phyloP scores from a whole-genome alignment of 2,329 filamentous ascomycete genomes.

The Monilinia aucupariae region DNA sequence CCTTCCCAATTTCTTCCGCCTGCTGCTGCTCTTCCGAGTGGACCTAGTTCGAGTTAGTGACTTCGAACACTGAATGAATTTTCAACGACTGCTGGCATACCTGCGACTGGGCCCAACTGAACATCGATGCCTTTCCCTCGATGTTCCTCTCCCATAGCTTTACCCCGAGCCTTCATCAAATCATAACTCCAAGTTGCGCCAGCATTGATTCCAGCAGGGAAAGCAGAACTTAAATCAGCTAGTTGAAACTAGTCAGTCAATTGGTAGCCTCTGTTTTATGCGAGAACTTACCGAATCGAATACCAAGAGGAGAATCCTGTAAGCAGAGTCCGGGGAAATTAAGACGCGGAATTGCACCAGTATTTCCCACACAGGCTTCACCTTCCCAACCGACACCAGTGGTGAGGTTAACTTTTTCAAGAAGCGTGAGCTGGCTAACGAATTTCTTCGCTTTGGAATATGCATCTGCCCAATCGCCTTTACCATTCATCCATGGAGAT shows the following conservation, averaged over 20 bases:
- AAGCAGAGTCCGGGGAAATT: slow-evolving; percentile 33
- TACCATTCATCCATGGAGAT: slow-evolving; percentile 35
- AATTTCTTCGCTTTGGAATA: slow-evolving; percentile 64
- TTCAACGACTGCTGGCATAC: not conserved
- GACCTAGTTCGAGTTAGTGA: slow-evolving; percentile 32
- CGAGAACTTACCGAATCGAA: slow-evolving; percentile 39
- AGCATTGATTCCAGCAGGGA: slow-evolving; percentile 70
- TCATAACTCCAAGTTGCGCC: slow-evolving; percentile 71
- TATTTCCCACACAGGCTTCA: slow-evolving; percentile 34
- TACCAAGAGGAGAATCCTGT: slow-evolving; percentile 34
- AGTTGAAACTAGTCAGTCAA: slow-evolving; percentile 37
- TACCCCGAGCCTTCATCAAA: slow-evolving; percentile 62
- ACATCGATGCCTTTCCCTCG: slow-evolving; percentile 69
- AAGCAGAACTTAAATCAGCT: slow-evolving; percentile 68
- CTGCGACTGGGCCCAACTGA: slow-evolving; percentile 70
- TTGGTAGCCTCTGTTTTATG: slow-evolving; percentile 29
- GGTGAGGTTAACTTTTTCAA: slow-evolving; percentile 89
- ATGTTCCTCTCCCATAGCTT: slow-evolving; percentile 65
- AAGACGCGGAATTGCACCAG: slow-evolving; percentile 33
- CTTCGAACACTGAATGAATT: not conserved
- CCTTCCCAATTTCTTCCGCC: slow-evolving; percentile 68
- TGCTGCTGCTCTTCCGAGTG: slow-evolving; percentile 59
- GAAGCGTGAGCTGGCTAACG: slow-evolving; percentile 69
- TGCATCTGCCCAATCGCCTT: slow-evolving; percentile 56
- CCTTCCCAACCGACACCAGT: slow-evolving; percentile 58